Evolutionary conservation across 2,329 filamentous ascomycete species (phyloP).

Genomic region (Emergomyces orientalis): DNA sequence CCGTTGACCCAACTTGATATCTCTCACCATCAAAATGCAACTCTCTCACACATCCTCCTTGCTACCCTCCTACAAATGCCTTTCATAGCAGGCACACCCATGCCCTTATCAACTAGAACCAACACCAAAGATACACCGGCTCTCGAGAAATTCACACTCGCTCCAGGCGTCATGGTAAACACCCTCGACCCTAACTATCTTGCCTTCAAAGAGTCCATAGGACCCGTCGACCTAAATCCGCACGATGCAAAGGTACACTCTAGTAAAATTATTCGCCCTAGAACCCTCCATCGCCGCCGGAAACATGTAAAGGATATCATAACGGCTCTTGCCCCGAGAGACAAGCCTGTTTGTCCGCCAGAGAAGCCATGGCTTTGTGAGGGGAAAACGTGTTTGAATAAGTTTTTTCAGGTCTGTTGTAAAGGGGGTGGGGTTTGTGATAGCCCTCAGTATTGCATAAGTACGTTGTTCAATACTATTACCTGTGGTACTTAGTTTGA

Average conservation of each 20-base stretch:
- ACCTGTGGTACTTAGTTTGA: neutral
- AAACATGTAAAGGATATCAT: slow-evolving; percentile 1
- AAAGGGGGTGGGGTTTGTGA: neutral
- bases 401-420: neutral
- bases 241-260: too few species aligned
- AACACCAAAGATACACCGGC: neutral
- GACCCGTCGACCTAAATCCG: neutral
- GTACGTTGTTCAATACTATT: neutral
- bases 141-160: slow-evolving; percentile 10
- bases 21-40: neutral
- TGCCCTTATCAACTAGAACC: neutral
- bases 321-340: neutral
- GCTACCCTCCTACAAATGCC: neutral
- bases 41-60: neutral
- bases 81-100: neutral
- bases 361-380: neutral
- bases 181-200: slow-evolving; percentile 7
- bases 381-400: neutral
- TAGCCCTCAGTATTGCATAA: neutral
- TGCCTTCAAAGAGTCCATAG: neutral
- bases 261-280: too few species aligned
- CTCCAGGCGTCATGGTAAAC: slow-evolving; percentile 12
- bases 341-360: neutral
- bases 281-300: neutral
- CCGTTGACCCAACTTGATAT: neutral